These are phyloP conservation scores for Fistulinella prunicolor DNA, from an alignment of 768 basidiomycete species.

Conservation along the genomic window DNA sequence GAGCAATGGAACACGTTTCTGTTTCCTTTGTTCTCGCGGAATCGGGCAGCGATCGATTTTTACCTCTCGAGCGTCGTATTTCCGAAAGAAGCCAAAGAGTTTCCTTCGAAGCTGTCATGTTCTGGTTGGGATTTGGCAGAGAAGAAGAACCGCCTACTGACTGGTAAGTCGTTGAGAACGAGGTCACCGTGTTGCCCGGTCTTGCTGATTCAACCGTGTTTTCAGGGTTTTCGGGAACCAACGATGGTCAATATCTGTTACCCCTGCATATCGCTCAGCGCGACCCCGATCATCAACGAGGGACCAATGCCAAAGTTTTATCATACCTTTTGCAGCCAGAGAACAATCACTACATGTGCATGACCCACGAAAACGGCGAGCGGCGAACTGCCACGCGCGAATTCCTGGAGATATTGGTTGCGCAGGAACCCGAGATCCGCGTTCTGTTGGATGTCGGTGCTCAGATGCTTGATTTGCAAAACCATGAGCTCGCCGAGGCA, in stretches of 20 bases:
- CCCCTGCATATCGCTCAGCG: conserved; percentile 33
- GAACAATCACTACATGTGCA: conserved; percentile 17
- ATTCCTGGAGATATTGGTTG: conserved; percentile 33
- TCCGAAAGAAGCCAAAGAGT: conserved; percentile 37
- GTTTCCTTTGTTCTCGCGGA: conserved; percentile 29
- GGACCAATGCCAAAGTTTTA: conserved; percentile 46
- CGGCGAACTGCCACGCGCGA: conserved; percentile 14
- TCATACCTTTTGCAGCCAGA: conserved; percentile 29
- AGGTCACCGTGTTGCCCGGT: too few species aligned
- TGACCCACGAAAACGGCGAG: conserved; percentile 6
- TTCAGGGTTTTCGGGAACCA: conserved; percentile 40
- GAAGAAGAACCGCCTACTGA: conserved; percentile 14
- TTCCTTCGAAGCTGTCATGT: conserved; percentile 32
- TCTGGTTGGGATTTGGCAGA: conserved; percentile 39
- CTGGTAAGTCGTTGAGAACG: conserved; percentile 4
- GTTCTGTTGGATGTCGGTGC: conserved; percentile 59
- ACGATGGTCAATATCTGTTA: conserved; percentile 38
- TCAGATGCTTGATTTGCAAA: conserved; percentile 52
- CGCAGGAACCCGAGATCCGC: conserved; percentile 37
- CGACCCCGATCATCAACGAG: conserved; percentile 28
- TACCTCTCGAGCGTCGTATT: conserved; percentile 38
- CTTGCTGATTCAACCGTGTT: not conserved
- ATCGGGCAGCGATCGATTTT: conserved; percentile 34
- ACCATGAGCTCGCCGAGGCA: conserved; percentile 35
- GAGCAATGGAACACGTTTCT: conserved; percentile 23